phyloP scores from a whole-genome alignment of 768 basidiomycete species.

The Lentinula lateritia region DNA sequence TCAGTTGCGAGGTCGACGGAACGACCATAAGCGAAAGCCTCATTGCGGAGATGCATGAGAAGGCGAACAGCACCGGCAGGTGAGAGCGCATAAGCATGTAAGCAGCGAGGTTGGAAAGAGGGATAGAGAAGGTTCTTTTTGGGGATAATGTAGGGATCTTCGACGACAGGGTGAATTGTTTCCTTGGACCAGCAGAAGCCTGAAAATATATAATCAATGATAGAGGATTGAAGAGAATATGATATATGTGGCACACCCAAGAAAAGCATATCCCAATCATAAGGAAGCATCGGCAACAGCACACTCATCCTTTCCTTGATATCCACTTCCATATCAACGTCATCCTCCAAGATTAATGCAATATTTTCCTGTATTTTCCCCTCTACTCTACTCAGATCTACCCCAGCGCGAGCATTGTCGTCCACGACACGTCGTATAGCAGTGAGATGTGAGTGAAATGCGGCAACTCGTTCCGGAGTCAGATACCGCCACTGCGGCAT shows the following conservation, averaged over 20 bases:
- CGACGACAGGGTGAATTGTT: slow-evolving; percentile 25
- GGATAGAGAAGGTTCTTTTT: slow-evolving; percentile 28
- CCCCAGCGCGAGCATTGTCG: slow-evolving; percentile 13
- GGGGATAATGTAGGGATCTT: background rate
- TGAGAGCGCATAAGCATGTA: slow-evolving; percentile 43
- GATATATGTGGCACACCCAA: slow-evolving; percentile 28
- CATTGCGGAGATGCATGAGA: slow-evolving; percentile 31
- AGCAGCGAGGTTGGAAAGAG: slow-evolving; percentile 40
- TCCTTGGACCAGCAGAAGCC: slow-evolving; percentile 56
- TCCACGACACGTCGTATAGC: slow-evolving; percentile 25
- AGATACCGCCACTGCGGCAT: slow-evolving; percentile 16
- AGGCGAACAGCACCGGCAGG: slow-evolving; percentile 34
- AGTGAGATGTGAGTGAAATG: slow-evolving; percentile 42
- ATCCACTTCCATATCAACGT: slow-evolving; percentile 46
- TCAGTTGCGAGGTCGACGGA: slow-evolving; percentile 46
- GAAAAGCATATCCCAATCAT: slow-evolving; percentile 46
- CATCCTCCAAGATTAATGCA: slow-evolving; percentile 42
- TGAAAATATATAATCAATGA: slow-evolving; percentile 11
- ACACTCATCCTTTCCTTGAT: slow-evolving; percentile 22
- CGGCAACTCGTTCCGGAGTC: slow-evolving; percentile 39
- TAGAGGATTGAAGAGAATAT: background rate
- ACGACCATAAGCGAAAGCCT: slow-evolving; percentile 46
- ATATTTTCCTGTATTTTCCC: slow-evolving; percentile 8
- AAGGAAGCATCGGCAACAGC: slow-evolving; percentile 33
- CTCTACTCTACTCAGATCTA: background rate